These are phyloP conservation scores for Luvunga scandens DNA, from an alignment of 345 rosid species.

Conservation along the genomic window DNA sequence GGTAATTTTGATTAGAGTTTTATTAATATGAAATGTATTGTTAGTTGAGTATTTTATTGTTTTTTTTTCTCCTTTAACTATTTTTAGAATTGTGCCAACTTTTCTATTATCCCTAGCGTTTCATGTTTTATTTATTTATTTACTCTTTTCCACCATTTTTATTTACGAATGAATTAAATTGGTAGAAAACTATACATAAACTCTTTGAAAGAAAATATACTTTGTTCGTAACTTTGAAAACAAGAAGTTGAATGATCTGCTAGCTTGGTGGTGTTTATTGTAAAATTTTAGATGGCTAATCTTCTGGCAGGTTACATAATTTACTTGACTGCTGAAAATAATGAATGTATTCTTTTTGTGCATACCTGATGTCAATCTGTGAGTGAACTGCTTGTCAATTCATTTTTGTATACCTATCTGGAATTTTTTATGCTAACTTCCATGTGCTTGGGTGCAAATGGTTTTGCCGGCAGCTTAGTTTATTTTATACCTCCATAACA, in stretches of 20 bases:
- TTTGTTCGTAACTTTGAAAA: not conserved
- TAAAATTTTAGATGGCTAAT: not conserved
- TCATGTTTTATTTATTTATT: not conserved
- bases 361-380: not conserved
- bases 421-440: not conserved
- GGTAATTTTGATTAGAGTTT: not conserved
- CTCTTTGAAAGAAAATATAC: not conserved
- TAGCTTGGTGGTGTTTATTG: not conserved
- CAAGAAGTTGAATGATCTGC: not conserved
- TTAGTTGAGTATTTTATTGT: not conserved
- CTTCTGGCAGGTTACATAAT: not conserved
- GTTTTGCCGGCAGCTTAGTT: not conserved
- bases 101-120: not conserved
- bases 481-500: not conserved
- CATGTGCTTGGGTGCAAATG: not conserved
- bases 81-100: not conserved
- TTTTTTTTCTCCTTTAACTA: not conserved
- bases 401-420: not conserved
- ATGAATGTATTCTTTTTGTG: not conserved
- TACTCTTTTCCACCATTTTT: not conserved
- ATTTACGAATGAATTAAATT: not conserved
- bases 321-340: no score
- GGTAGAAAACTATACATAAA: not conserved
- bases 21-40: not conserved
- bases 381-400: not conserved